Evolutionary conservation across 805 yeast species (phyloP), one percentile per base, ranked within the genome.

Genomic region (Zygotorulaspora danielsina): DNA sequence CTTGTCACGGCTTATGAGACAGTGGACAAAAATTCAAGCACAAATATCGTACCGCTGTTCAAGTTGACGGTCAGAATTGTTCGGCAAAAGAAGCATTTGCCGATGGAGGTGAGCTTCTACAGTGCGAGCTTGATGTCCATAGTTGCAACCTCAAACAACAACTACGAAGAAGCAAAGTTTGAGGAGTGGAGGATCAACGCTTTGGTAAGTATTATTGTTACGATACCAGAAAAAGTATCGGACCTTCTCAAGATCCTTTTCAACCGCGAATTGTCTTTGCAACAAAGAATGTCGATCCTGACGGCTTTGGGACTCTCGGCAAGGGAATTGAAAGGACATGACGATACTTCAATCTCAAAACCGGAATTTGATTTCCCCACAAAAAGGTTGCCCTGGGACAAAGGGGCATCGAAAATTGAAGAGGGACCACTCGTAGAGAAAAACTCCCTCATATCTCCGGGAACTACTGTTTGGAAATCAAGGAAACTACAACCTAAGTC

Each of bases 231-330:
- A 1, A 67, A 71, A 19, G 55, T 79, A 0, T 48, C 61, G 0
- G 52, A 57, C 7, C 50, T 63, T 5, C 51, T 75, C 28, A 55
- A 66, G 19, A 57, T 80, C 12, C 64, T 88, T 12, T 65, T 76
- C 24, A 68, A 72, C 0, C 88, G 89, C 0, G 98, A 90, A 53
- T 77, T 82, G 45, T 86, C 95, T 0, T 58, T 93, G 13, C 93
- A 84, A 45, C 89, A 81, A 44, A 63, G 97, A 34, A 69, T 89
- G 63, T 64, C 75, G 19, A 67, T 89, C 6, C 59, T 93, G 13
- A 76, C 89, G 4, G 65, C 84, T 0, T 55, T 86, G 9, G 81
- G 89, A 0, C 63, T 88, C 17, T 75, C 84, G 2, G 86, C 88
- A 0, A 63, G 95, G 44, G 87, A 84, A 46, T 66, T 88, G 7